These are phyloP conservation scores for Backusella psychrophila DNA, from an alignment of 192 early-diverging fungal species.

Conservation along the genomic window DNA sequence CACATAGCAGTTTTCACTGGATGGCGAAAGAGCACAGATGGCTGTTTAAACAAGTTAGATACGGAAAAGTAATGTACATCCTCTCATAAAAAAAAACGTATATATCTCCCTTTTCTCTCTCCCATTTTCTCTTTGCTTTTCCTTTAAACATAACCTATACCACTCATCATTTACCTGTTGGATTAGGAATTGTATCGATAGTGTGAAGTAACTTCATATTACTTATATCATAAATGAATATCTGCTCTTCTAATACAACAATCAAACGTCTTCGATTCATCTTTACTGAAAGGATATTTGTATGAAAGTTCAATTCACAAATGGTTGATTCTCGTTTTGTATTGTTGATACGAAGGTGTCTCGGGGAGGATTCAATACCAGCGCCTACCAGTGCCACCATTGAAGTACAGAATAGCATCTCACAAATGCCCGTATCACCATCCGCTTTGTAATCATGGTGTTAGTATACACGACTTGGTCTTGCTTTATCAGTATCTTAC, in stretches of 20 bases:
- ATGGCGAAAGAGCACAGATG: constrained; percentile 87
- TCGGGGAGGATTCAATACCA: constrained; percentile 86
- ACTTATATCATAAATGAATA: constrained; percentile 96
- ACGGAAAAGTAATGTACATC: too few species aligned
- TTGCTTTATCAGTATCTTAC: constrained; percentile 38
- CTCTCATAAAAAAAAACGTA: background rate
- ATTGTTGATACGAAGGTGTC: constrained; percentile 90
- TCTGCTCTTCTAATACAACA: constrained; percentile 92
- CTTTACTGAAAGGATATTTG: constrained; percentile 90
- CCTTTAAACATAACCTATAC: background rate
- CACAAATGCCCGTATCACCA: constrained; percentile 88
- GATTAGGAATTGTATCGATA: constrained; percentile 92
- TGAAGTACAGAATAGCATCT: constrained; percentile 96
- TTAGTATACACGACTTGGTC: background rate
- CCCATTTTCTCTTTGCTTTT: background rate
- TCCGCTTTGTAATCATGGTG: constrained; percentile 48
- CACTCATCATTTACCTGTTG: constrained; percentile 55
- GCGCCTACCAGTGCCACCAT: constrained; percentile 94
- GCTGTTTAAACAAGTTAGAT: constrained; percentile 40
- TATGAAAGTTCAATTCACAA: constrained; percentile 93
- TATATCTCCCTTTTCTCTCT: background rate
- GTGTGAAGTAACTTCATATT: constrained; percentile 98
- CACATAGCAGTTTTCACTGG: constrained; percentile 90
- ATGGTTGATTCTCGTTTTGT: constrained; percentile 97
- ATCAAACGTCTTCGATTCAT: constrained; percentile 91